Conservation (phyloP, 2,329 filamentous ascomycete genomes). For the Talaromyces sp. region DNA sequence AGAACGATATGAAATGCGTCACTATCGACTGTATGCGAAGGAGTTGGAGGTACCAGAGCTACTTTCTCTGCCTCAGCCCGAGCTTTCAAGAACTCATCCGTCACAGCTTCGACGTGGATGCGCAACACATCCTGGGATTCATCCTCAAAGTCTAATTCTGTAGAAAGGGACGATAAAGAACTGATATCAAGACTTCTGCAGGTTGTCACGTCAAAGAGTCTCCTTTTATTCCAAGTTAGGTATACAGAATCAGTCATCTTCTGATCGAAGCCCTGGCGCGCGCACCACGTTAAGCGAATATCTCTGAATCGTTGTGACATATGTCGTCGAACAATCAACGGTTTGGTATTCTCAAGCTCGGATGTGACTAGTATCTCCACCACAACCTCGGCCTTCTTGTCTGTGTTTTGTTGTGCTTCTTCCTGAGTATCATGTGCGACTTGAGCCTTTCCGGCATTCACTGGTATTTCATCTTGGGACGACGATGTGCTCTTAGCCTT, state of each 20-base stretch:
- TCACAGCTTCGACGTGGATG: slow-evolving; percentile 78
- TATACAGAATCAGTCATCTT: slow-evolving; percentile 60
- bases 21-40: slow-evolving; percentile 20
- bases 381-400: slow-evolving; percentile 4
- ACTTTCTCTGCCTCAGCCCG: slow-evolving; percentile 15
- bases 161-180: slow-evolving; percentile 31
- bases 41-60: slow-evolving; percentile 12
- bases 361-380: slow-evolving; percentile 69
- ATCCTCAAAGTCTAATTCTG: slow-evolving; percentile 11
- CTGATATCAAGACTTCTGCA: slow-evolving; percentile 66
- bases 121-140: slow-evolving; percentile 44
- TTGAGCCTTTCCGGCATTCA: neutral
- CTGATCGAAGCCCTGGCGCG: slow-evolving; percentile 56
- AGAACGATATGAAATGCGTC: slow-evolving; percentile 49
- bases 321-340: slow-evolving; percentile 64
- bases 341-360: slow-evolving; percentile 58
- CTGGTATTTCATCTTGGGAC: neutral
- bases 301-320: slow-evolving; percentile 66
- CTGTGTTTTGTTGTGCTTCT: neutral
- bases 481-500: neutral
- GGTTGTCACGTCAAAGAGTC: slow-evolving; percentile 73
- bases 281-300: slow-evolving; percentile 69
- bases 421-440: neutral
- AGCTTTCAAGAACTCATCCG: slow-evolving; percentile 58
- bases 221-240: slow-evolving; percentile 73